These are phyloP conservation scores for Magnusiomyces fungicola DNA, from an alignment of 1,139 yeast species.

Conservation along the genomic window DNA sequence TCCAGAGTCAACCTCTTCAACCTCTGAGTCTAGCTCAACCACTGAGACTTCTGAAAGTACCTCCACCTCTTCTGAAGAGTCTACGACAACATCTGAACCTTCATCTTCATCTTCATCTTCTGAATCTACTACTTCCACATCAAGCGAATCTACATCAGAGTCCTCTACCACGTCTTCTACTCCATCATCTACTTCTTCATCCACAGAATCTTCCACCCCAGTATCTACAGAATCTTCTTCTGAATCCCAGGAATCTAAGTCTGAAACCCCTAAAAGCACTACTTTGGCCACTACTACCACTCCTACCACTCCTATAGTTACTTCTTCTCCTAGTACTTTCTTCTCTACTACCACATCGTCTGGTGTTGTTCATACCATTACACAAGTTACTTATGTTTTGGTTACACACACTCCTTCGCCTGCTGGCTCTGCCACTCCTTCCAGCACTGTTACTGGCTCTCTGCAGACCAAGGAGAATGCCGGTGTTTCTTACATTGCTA, in stretches of 20 bases:
- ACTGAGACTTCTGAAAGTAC: background rate
- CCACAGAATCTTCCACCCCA: background rate
- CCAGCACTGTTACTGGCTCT: constrained; percentile 7
- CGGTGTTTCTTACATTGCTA: constrained; percentile 25
- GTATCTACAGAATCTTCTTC: background rate
- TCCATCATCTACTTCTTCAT: background rate
- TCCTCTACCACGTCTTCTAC: background rate
- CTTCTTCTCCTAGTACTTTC: background rate
- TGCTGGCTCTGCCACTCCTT: constrained; percentile 21
- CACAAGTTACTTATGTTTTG: constrained; percentile 3
- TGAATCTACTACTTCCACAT: background rate
- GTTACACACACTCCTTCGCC: constrained; percentile 15
- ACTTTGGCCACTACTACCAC: background rate
- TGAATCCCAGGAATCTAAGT: background rate
- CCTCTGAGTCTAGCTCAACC: background rate
- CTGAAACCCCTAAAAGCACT: background rate
- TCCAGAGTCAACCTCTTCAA: background rate
- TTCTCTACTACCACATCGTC: background rate
- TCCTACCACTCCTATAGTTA: background rate
- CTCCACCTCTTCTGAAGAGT: background rate
- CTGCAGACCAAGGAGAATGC: constrained; percentile 24
- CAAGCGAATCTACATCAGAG: background rate
- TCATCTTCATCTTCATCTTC: background rate
- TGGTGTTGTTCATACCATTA: background rate
- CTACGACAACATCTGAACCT: background rate